phyloP scores from a whole-genome alignment of 352 stramenopile genomes.

The Phytopythium delawarense region DNA sequence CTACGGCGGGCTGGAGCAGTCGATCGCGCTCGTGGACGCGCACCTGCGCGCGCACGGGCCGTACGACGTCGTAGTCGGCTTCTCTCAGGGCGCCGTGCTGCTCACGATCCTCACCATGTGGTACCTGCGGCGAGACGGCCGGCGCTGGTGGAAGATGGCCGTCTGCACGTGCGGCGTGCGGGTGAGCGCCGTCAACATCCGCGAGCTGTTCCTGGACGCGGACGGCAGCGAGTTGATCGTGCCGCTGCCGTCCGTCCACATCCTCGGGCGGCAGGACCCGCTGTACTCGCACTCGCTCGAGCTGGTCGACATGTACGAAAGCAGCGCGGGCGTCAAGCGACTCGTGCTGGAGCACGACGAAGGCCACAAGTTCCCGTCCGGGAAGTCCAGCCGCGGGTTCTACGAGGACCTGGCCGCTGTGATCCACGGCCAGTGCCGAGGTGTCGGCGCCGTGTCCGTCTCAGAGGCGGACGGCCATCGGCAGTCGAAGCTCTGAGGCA shows the following conservation, averaged over 20 bases:
- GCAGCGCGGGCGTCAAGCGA: slow-evolving; percentile 12
- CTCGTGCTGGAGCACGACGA: slow-evolving; percentile 31
- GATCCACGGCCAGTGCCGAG: slow-evolving; percentile 23
- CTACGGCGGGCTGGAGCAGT: slow-evolving; percentile 32
- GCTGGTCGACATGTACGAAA: slow-evolving; percentile 25
- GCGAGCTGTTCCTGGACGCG: slow-evolving; percentile 31
- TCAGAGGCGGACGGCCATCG: background rate
- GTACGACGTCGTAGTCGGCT: slow-evolving; percentile 44
- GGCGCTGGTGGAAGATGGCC: slow-evolving; percentile 33
- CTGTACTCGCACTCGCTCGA: slow-evolving; percentile 40
- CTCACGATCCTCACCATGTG: slow-evolving; percentile 36
- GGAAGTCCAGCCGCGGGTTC: slow-evolving; percentile 17
- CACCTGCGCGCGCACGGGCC: slow-evolving; percentile 26
- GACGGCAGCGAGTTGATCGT: slow-evolving; percentile 21
- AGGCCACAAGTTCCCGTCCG: slow-evolving; percentile 33
- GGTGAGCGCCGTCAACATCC: slow-evolving; percentile 27
- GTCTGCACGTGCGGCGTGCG: slow-evolving; percentile 32
- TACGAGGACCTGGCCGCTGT: slow-evolving; percentile 17
- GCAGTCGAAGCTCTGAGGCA: background rate
- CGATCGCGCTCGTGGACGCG: slow-evolving; percentile 30
- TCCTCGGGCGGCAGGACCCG: slow-evolving; percentile 61
- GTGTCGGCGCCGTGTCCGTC: background rate
- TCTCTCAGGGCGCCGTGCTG: slow-evolving; percentile 44
- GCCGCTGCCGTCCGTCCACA: slow-evolving; percentile 34
- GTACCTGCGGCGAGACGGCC: slow-evolving; percentile 21